These are phyloP conservation scores for Irpex sp. DNA, from an alignment of 1,284 basidiomycete genomes.

Conservation along the genomic window DNA sequence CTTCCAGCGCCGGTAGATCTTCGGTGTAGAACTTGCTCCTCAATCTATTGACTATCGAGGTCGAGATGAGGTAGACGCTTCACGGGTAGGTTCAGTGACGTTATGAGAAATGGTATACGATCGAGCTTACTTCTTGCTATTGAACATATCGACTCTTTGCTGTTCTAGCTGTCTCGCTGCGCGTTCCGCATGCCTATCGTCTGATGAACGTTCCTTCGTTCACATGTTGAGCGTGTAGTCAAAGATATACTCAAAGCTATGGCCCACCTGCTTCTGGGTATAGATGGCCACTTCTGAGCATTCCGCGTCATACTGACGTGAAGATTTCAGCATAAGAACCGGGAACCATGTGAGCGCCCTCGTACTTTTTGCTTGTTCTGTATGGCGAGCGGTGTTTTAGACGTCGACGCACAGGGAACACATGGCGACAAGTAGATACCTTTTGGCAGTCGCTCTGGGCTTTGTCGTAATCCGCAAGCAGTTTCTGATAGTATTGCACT, in stretches of 20 bases:
- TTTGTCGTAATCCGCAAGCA: conserved; percentile 67
- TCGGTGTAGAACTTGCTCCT: conserved; percentile 68
- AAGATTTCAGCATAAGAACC: conserved; percentile 9
- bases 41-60: conserved; percentile 59
- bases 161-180: conserved; percentile 70
- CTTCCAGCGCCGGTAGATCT: conserved; percentile 65
- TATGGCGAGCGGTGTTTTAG: neutral
- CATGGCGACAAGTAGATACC: conserved; percentile 34
- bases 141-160: conserved; percentile 72
- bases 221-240: conserved; percentile 8
- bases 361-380: conserved; percentile 73
- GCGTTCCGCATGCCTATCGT: conserved; percentile 74
- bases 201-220: conserved; percentile 56
- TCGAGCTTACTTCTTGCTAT: conserved; percentile 68
- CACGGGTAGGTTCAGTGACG: neutral
- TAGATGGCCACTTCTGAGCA: conserved; percentile 67
- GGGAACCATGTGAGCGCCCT: neutral
- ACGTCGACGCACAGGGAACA: conserved; percentile 4
- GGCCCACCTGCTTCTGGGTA: conserved; percentile 70
- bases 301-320: conserved; percentile 68
- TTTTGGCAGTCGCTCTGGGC: conserved; percentile 66
- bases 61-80: conserved; percentile 72
- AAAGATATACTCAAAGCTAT: neutral
- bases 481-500: conserved; percentile 65
- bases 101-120: neutral